phyloP scores from a whole-genome alignment of 2,329 filamentous ascomycete species.

The Diaporthe batatas region DNA sequence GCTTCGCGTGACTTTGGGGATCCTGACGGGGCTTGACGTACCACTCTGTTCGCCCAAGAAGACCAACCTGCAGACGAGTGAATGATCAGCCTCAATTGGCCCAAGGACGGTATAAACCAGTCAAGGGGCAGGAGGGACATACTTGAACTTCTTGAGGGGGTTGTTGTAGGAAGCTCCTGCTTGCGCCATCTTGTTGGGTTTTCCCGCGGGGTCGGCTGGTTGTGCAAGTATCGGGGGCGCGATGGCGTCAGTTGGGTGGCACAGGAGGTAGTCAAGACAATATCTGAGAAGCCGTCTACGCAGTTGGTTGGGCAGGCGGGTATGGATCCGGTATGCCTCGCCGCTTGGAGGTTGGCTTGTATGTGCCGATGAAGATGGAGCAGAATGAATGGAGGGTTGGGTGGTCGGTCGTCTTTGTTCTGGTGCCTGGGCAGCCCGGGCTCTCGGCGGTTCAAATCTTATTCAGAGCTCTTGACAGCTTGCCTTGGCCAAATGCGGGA shows the following conservation, averaged over 20 bases:
- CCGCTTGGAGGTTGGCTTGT: constrained; percentile 11
- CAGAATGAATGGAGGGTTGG: constrained; percentile 19
- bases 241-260: constrained; percentile 23
- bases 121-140: constrained; percentile 47
- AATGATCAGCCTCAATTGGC: constrained; percentile 37
- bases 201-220: constrained; percentile 43
- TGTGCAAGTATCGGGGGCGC: constrained; percentile 2
- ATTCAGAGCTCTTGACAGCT: constrained; percentile 35
- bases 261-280: neutral
- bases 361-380: neutral
- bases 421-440: constrained; percentile 8
- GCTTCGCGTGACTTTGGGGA: neutral
- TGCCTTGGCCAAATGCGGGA: constrained; percentile 36
- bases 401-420: neutral
- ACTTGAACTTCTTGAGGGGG: constrained; percentile 99
- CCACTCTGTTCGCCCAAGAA: constrained; percentile 99
- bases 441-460: constrained; percentile 30
- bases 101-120: constrained; percentile 40
- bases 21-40: constrained; percentile 61
- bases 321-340: neutral
- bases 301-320: neutral
- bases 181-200: constrained; percentile 79
- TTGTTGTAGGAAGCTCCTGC: constrained; percentile 92
- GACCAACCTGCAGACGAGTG: constrained; percentile 76
- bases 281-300: neutral